Percentiles rank a stretch among this genome's conserved stretches.
phyloP scores from a whole-genome alignment of 495 filamentous ascomycete genomes.

The Aspergillus coremiiformis region DNA sequence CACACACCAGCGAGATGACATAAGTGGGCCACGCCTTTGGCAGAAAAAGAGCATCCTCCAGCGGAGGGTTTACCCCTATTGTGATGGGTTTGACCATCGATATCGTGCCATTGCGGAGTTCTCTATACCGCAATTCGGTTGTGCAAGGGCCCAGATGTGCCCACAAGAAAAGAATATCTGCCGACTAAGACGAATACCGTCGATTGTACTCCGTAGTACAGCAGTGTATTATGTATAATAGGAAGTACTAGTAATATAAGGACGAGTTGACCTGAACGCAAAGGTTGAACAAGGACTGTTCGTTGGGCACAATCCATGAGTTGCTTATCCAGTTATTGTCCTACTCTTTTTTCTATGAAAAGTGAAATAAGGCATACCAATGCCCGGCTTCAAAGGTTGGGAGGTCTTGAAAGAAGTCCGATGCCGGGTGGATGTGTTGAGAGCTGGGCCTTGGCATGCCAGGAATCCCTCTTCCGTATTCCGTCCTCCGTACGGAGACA shows the following conservation, averaged over 20 bases:
- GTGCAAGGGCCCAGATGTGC: neutral
- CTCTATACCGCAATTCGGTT: neutral
- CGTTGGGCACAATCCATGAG: neutral
- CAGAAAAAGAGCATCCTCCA: neutral
- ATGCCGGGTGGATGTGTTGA: neutral
- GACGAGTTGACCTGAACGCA: neutral
- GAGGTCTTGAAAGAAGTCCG: neutral
- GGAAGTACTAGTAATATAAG: neutral
- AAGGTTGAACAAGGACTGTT: neutral
- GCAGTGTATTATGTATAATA: neutral
- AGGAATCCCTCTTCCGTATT: neutral
- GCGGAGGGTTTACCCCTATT: no score
- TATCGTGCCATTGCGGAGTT: neutral
- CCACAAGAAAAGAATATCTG: neutral
- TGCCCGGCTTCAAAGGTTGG: neutral
- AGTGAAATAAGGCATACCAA: neutral
- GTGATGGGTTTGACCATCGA: neutral
- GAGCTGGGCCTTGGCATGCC: neutral
- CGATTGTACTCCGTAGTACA: neutral
- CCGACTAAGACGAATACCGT: neutral
- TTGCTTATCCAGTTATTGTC: neutral
- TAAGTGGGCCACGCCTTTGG: neutral
- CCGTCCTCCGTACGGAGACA: neutral
- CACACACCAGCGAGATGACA: neutral
- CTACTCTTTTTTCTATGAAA: neutral